Percentiles rank a stretch among this genome's conserved stretches.
phyloP scores from a whole-genome alignment of 1,139 yeast species.

The Blastobotrys elegans region DNA sequence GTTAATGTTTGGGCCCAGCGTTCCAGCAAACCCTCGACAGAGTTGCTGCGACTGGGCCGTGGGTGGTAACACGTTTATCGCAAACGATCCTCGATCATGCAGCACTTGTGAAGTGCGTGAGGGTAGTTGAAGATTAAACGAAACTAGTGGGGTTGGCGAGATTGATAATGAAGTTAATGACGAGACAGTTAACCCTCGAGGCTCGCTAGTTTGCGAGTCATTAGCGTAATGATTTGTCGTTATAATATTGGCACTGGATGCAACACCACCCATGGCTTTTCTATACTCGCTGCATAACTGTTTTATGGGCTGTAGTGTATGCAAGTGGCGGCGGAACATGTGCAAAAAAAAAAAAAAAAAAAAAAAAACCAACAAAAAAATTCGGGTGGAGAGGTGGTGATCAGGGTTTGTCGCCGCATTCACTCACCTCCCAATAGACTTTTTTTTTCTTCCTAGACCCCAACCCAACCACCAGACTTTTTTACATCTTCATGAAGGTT shows the following conservation, averaged over 20 bases:
- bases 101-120: slow-evolving; percentile 67
- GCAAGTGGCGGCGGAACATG: neutral
- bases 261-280: slow-evolving; percentile 26
- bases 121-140: slow-evolving; percentile 79
- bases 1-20: slow-evolving; percentile 33
- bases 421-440: neutral
- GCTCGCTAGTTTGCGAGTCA: slow-evolving; percentile 18
- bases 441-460: neutral
- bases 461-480: neutral
- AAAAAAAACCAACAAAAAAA: no score
- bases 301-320: neutral
- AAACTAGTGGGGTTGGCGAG: slow-evolving; percentile 66
- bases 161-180: slow-evolving; percentile 76
- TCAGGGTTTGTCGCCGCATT: no score
- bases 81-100: slow-evolving; percentile 52
- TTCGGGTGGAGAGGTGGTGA: no score
- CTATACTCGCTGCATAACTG: slow-evolving; percentile 6
- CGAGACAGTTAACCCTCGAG: slow-evolving; percentile 69
- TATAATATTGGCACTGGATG: slow-evolving; percentile 26
- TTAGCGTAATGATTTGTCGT: slow-evolving; percentile 21
- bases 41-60: slow-evolving; percentile 43
- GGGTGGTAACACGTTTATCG: slow-evolving; percentile 73
- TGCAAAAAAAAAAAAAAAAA: no score
- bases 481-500: neutral
- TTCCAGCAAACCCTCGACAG: slow-evolving; percentile 34